Evolutionary conservation across 345 rosid genomes (phyloP).

Genomic region (Psidium friedrichsthalianum): DNA sequence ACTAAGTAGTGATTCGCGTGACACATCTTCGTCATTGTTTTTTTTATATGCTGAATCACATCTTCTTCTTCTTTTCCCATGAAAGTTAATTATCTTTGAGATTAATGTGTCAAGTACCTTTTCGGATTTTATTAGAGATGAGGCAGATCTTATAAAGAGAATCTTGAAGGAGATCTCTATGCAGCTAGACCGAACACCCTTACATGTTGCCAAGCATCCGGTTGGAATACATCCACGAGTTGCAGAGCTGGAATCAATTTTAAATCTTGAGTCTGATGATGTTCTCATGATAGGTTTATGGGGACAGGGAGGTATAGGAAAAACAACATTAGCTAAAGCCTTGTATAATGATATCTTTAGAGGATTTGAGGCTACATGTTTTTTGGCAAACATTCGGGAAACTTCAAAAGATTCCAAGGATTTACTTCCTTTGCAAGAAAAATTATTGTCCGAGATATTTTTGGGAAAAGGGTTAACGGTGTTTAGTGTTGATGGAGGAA

Average conservation of each 20-base stretch:
- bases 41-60: not conserved
- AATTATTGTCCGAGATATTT: not conserved
- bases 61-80: not conserved
- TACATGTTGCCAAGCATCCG: not conserved
- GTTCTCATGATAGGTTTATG: not conserved
- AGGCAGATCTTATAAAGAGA: not conserved
- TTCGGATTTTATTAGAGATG: not conserved
- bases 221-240: not conserved
- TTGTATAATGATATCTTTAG: not conserved
- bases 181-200: not conserved
- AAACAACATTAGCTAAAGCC: not conserved
- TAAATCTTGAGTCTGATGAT: not conserved
- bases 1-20: not conserved
- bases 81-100: not conserved
- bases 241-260: not conserved
- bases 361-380: not conserved
- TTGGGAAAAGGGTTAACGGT: not conserved
- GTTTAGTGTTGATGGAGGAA: not conserved
- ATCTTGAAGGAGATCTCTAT: not conserved
- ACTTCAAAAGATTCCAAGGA: not conserved
- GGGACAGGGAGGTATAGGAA: not conserved
- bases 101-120: not conserved
- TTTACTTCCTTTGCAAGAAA: not conserved
- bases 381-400: not conserved
- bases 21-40: not conserved